Evolutionary conservation across 2,329 filamentous ascomycete species (phyloP).

Genomic region (Mycosphaerella arachidis): DNA sequence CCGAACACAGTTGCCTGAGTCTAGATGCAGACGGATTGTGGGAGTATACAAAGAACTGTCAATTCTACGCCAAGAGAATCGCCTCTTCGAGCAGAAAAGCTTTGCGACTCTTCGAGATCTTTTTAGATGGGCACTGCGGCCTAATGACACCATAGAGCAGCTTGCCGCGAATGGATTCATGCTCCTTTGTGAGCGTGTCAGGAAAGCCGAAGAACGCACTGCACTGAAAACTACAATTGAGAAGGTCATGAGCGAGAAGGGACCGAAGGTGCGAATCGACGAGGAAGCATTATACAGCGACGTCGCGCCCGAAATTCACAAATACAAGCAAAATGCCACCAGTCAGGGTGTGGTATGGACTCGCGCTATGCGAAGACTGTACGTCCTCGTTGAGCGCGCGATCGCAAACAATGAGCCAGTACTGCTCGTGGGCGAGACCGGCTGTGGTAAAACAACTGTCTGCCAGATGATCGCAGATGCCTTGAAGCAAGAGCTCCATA

Average conservation of each 20-base stretch:
- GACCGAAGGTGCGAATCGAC: constrained; percentile 66
- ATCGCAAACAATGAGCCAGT: constrained; percentile 89
- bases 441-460: constrained; percentile 95
- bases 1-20: constrained; percentile 81
- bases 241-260: constrained; percentile 65
- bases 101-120: constrained; percentile 95
- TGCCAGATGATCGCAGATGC: constrained; percentile 87
- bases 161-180: constrained; percentile 92
- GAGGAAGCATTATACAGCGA: constrained; percentile 66
- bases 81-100: constrained; percentile 94
- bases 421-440: constrained; percentile 90
- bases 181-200: constrained; percentile 88
- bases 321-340: constrained; percentile 39
- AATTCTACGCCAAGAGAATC: constrained; percentile 77
- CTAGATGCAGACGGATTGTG: constrained; percentile 87
- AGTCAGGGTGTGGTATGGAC: constrained; percentile 82
- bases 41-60: constrained; percentile 91
- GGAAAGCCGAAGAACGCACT: constrained; percentile 79
- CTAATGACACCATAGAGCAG: constrained; percentile 79
- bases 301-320: constrained; percentile 34
- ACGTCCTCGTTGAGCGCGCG: constrained; percentile 81
- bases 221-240: constrained; percentile 88
- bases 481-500: constrained; percentile 69
- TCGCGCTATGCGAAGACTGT: constrained; percentile 84
- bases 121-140: constrained; percentile 87